Evolutionary conservation across 768 basidiomycete genomes (phyloP).

Genomic region (Auricularia sp.): DNA sequence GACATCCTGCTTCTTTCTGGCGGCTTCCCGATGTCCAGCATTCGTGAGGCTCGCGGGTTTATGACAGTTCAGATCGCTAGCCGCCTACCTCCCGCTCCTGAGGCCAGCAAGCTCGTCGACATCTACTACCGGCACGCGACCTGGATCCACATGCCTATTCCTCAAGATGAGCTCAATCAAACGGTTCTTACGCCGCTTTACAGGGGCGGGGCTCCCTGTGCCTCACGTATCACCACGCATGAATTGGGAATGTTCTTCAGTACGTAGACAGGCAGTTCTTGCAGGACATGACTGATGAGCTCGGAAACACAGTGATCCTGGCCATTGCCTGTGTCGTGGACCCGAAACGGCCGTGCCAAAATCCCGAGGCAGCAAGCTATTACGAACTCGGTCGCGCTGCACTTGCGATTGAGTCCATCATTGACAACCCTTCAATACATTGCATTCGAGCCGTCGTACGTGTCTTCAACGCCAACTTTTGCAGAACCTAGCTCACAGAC

Average conservation of each 20-base stretch:
- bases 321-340: background rate
- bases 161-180: conserved; percentile 18
- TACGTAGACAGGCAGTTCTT: background rate
- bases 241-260: background rate
- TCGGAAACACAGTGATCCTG: conserved; percentile 18
- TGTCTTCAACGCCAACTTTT: background rate
- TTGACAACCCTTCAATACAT: background rate
- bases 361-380: background rate
- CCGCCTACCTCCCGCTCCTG: conserved; percentile 44
- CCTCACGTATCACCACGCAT: background rate
- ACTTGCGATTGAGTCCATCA: background rate
- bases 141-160: conserved; percentile 43
- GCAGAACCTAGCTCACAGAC: background rate
- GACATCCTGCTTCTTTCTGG: no score
- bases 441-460: background rate
- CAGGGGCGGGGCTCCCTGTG: background rate
- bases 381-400: background rate
- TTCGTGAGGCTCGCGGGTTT: no score
- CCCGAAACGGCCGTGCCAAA: background rate
- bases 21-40: no score
- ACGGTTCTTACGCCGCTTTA: background rate
- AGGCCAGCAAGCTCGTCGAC: conserved; percentile 47
- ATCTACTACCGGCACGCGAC: conserved; percentile 55
- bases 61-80: background rate
- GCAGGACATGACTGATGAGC: conserved; percentile 25